Percentiles rank a stretch among this genome's conserved stretches.
phyloP scores from a whole-genome alignment of 2,329 filamentous ascomycete genomes.

The Ceratocystis alfenasii region DNA sequence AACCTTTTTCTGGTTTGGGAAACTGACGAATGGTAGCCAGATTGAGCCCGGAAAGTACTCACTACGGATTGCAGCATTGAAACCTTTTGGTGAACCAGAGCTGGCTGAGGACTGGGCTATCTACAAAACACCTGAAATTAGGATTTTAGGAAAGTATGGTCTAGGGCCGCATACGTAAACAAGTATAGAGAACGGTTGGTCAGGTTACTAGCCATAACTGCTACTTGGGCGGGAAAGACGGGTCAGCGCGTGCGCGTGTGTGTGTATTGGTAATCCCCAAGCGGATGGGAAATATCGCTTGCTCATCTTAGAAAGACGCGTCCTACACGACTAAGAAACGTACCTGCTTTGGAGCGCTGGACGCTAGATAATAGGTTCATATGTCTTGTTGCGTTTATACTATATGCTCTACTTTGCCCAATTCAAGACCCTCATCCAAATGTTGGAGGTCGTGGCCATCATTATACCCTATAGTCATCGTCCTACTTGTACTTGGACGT shows the following conservation, averaged over 20 bases:
- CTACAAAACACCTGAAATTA: conserved; percentile 25
- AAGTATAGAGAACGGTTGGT: not conserved
- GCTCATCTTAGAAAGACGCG: too few relatives aligned
- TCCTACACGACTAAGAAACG: not conserved
- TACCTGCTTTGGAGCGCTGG: not conserved
- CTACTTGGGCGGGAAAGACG: not conserved
- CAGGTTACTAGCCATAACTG: not conserved
- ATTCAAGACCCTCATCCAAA: conserved; percentile 1
- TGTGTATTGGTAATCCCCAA: too few relatives aligned
- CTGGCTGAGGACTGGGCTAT: conserved; percentile 25
- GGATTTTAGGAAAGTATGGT: conserved; percentile 12
- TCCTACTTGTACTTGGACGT: not conserved
- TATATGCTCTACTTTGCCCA: conserved; percentile 15
- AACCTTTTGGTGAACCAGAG: conserved; percentile 25
- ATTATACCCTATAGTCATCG: not conserved
- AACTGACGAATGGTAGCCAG: conserved; percentile 26
- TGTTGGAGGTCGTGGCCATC: not conserved
- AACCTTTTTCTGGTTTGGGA: conserved; percentile 26
- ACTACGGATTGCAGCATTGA: conserved; percentile 26
- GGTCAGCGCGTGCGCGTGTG: not conserved
- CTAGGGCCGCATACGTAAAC: not conserved
- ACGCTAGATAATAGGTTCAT: not conserved
- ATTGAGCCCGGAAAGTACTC: conserved; percentile 27
- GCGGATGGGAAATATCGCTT: not conserved
- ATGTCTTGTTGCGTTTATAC: conserved; percentile 4